phyloP scores from a whole-genome alignment of 1,284 basidiomycete genomes.

The Ustilago vetiveriae region DNA sequence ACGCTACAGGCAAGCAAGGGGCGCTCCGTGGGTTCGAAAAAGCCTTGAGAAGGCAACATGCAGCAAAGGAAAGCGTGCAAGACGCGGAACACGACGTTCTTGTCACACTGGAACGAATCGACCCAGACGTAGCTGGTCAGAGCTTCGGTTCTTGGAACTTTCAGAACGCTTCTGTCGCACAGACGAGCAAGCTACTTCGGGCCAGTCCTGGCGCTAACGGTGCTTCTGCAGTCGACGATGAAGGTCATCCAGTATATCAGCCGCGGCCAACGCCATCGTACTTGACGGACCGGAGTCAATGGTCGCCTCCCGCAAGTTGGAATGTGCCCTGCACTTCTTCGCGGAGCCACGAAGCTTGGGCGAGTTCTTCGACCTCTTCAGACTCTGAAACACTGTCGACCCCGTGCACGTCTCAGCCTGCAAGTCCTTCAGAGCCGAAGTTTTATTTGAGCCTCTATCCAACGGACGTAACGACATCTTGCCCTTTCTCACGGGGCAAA shows the following conservation, averaged over 20 bases:
- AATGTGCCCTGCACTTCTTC: not conserved
- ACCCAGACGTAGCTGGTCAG: not conserved
- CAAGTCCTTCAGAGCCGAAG: not conserved
- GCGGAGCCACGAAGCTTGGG: not conserved
- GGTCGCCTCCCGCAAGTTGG: slow-evolving; percentile 22
- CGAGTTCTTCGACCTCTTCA: slow-evolving; percentile 12
- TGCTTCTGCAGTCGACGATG: slow-evolving; percentile 25
- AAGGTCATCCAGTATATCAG: not conserved
- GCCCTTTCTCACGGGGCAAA: not conserved
- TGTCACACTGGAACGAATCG: slow-evolving; percentile 8
- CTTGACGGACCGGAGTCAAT: slow-evolving; percentile 12
- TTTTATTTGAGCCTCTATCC: slow-evolving; percentile 14
- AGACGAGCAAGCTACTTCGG: too few relatives aligned
- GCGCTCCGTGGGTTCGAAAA: slow-evolving; percentile 16
- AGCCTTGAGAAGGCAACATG: slow-evolving; percentile 12
- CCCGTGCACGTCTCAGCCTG: slow-evolving; percentile 1
- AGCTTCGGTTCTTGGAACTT: not conserved
- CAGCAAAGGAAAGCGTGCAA: not conserved
- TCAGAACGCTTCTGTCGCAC: not conserved
- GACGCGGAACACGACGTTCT: slow-evolving; percentile 3
- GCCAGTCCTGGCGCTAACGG: slow-evolving; percentile 25
- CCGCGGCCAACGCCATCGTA: slow-evolving; percentile 6
- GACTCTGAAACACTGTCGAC: slow-evolving; percentile 18
- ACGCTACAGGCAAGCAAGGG: not conserved
- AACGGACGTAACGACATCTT: not conserved